A percentile compares a stretch with the other conserved stretches of the same genome.
These are phyloP conservation scores for Epichloe bromicola DNA, from an alignment of 2,329 filamentous ascomycete genomes.

Conservation along the genomic window DNA sequence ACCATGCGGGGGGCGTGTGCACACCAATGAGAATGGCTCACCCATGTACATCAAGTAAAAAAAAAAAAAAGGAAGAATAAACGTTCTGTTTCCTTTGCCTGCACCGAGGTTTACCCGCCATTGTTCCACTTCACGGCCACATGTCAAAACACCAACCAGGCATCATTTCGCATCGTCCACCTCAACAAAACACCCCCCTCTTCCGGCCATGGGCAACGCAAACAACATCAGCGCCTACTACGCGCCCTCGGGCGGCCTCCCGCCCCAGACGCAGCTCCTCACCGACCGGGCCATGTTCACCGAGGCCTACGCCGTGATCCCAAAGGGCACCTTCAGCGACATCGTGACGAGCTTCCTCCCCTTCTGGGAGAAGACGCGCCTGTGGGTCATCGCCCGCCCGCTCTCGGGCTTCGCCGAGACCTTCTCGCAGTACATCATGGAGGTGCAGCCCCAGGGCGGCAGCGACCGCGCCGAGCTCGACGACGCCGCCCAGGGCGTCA, in stretches of 20 bases:
- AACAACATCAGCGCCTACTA: constrained; percentile 1
- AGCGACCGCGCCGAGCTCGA: constrained; percentile 4
- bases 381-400: constrained; percentile 6
- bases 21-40: too few relatives aligned
- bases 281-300: constrained; percentile 7
- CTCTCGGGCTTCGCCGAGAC: constrained; percentile 5
- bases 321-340: constrained; percentile 5
- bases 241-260: constrained; percentile 3
- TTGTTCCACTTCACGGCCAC: too few relatives aligned
- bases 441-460: constrained; percentile 1
- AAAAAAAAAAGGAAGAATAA: too few relatives aligned
- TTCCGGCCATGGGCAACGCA: not conserved
- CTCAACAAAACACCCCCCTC: too few relatives aligned
- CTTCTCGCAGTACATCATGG: constrained; percentile 7
- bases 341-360: constrained; percentile 5
- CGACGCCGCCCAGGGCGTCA: not conserved
- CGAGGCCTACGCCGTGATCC: constrained; percentile 5
- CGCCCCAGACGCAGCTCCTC: constrained; percentile 5
- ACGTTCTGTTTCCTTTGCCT: too few relatives aligned
- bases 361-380: constrained; percentile 4
- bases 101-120: too few relatives aligned
- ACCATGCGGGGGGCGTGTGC: too few relatives aligned
- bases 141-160: too few relatives aligned
- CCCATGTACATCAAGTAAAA: too few relatives aligned
- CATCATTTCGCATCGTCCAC: too few relatives aligned